Evolutionary conservation across 1,284 basidiomycete genomes (phyloP).

Genomic region (Lentinula novae-zelandiae): DNA sequence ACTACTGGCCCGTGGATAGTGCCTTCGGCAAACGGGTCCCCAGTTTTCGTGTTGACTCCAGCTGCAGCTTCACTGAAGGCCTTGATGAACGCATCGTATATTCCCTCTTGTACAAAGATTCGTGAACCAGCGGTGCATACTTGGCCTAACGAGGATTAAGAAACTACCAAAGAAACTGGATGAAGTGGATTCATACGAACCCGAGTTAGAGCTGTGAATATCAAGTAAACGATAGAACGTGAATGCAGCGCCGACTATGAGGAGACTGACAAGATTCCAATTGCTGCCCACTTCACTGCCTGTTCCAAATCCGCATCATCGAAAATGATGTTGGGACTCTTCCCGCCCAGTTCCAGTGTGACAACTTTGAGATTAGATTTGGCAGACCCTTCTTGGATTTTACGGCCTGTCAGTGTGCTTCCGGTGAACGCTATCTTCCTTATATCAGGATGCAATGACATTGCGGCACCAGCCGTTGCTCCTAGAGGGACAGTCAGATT

Average conservation of each 20-base stretch:
- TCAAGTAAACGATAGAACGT: not conserved
- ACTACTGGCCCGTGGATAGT: slow-evolving; percentile 90
- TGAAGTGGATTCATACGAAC: not conserved
- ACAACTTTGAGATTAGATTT: slow-evolving; percentile 66
- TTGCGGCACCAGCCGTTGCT: slow-evolving; percentile 59
- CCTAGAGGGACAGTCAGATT: slow-evolving; percentile 36
- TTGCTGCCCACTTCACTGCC: slow-evolving; percentile 77
- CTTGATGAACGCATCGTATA: slow-evolving; percentile 73
- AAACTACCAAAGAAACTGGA: not conserved
- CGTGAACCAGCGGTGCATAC: slow-evolving; percentile 81
- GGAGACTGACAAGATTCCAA: slow-evolving; percentile 71
- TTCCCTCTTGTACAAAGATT: slow-evolving; percentile 78
- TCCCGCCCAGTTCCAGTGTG: slow-evolving; percentile 79
- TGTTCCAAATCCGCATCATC: slow-evolving; percentile 76
- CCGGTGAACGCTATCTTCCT: slow-evolving; percentile 47
- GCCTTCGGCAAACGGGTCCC: slow-evolving; percentile 72
- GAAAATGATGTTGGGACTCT: slow-evolving; percentile 79
- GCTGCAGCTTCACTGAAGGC: slow-evolving; percentile 54
- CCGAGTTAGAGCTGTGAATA: slow-evolving; percentile 3
- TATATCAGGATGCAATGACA: slow-evolving; percentile 45
- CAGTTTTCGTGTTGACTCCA: slow-evolving; percentile 47
- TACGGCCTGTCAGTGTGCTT: slow-evolving; percentile 49
- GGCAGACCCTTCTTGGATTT: slow-evolving; percentile 63
- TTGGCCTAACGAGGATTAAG: slow-evolving; percentile 53
- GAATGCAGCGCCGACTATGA: not conserved